Conservation (phyloP, 768 basidiomycete genomes). For the Trametes meyenii region DNA sequence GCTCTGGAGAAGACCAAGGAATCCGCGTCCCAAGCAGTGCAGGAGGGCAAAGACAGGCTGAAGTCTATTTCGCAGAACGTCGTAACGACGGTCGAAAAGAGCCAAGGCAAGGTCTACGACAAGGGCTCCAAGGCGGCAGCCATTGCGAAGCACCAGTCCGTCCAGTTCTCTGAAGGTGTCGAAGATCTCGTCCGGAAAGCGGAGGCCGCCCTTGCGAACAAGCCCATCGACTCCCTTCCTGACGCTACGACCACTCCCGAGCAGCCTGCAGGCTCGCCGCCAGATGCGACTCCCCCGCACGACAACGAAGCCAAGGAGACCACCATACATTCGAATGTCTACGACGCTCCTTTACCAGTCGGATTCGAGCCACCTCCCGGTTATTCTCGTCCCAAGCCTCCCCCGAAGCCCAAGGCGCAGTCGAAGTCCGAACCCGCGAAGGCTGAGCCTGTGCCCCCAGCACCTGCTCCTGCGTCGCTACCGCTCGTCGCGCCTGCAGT, state of each 20-base stretch:
- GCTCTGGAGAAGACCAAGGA: slow-evolving; percentile 39
- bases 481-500: slow-evolving; percentile 85
- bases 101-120: slow-evolving; percentile 35
- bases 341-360: slow-evolving; percentile 78
- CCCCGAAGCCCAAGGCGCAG: slow-evolving; percentile 19
- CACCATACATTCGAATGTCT: slow-evolving; percentile 45
- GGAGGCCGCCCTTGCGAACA: slow-evolving; percentile 66
- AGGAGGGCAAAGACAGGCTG: slow-evolving; percentile 49
- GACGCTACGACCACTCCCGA: slow-evolving; percentile 31
- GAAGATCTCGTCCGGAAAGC: slow-evolving; percentile 70
- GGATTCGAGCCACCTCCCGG: slow-evolving; percentile 95
- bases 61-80: slow-evolving; percentile 47
- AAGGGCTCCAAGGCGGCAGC: slow-evolving; percentile 41
- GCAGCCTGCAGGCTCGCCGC: slow-evolving; percentile 31
- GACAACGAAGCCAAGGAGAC: slow-evolving; percentile 21
- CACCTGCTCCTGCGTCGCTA: slow-evolving; percentile 47
- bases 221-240: slow-evolving; percentile 36
- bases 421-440: slow-evolving; percentile 22
- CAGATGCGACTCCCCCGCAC: slow-evolving; percentile 32
- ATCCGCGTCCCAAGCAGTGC: slow-evolving; percentile 40
- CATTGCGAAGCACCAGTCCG: slow-evolving; percentile 47
- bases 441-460: slow-evolving; percentile 32
- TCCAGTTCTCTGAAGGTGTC: slow-evolving; percentile 62
- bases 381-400: slow-evolving; percentile 58
- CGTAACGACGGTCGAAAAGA: slow-evolving; percentile 52